These are phyloP conservation scores for Anacardium occidentale DNA, from an alignment of 345 rosid species.

Conservation along the genomic window DNA sequence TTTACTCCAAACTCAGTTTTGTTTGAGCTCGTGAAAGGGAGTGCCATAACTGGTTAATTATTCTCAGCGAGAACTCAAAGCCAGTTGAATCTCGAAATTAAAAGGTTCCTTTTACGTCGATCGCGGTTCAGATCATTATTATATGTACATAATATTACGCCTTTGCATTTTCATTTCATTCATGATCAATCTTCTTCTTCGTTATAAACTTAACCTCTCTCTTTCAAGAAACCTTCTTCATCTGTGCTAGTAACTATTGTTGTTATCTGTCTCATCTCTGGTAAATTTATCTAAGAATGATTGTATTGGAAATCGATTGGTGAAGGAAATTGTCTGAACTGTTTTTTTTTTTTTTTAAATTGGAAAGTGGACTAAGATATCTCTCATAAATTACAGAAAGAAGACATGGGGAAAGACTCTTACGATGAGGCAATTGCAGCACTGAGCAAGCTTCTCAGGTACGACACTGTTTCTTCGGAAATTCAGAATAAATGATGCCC, in stretches of 20 bases:
- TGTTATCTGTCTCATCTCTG: background rate
- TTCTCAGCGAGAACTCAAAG: background rate
- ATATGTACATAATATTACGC: background rate
- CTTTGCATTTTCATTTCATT: background rate
- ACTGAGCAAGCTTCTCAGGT: conserved; percentile 84
- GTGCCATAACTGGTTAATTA: background rate
- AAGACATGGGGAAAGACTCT: conserved; percentile 59
- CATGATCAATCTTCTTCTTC: background rate
- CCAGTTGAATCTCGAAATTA: background rate
- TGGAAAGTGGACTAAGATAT: background rate
- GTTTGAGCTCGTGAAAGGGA: conserved; percentile 4
- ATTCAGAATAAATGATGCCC: background rate
- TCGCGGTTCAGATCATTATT: conserved; percentile 18
- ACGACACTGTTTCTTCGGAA: background rate
- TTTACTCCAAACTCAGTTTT: background rate
- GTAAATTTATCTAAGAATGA: background rate
- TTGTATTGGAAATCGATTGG: background rate
- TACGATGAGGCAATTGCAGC: conserved; percentile 80
- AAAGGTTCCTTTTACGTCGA: conserved; percentile 10
- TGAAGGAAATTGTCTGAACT: background rate
- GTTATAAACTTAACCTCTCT: background rate
- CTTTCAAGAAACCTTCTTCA: background rate
- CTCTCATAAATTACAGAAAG: conserved; percentile 21
- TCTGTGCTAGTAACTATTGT: background rate
- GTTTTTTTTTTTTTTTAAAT: background rate